Evolutionary conservation across 176 grass and related monocot genomes (phyloP).

Genomic region (Eragrostis curvula): DNA sequence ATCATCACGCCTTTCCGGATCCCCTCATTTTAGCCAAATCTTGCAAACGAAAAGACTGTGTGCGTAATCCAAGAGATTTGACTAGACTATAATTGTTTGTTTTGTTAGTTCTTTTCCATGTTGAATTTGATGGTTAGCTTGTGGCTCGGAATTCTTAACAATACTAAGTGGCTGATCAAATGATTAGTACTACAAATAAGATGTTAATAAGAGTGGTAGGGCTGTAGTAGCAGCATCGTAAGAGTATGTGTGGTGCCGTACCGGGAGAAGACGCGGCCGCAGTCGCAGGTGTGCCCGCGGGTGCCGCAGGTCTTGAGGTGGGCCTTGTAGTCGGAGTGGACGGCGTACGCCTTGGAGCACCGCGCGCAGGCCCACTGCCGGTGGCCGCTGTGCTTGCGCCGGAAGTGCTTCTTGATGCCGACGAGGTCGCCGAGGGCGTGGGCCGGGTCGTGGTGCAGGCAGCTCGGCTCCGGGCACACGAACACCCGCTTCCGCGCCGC

Average conservation of each 20-base stretch:
- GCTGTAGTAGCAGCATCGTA: too few relatives aligned
- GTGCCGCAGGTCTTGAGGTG: conserved; percentile 94
- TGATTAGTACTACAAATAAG: background rate
- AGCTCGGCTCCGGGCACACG: conserved; percentile 91
- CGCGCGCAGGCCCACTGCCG: conserved; percentile 76
- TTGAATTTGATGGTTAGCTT: background rate
- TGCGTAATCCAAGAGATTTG: background rate
- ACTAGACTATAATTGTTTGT: conserved; percentile 9
- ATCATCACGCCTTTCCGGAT: conserved; percentile 59
- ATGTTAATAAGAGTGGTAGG: background rate
- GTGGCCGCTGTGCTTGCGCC: conserved; percentile 84
- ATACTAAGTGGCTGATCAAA: background rate
- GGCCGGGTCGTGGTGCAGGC: conserved; percentile 83
- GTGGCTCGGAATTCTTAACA: too few relatives aligned
- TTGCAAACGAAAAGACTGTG: conserved; percentile 6
- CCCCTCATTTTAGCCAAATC: conserved; percentile 16
- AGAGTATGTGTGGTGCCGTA: conserved; percentile 30
- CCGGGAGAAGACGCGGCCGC: conserved; percentile 89
- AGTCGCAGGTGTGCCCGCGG: conserved; percentile 82
- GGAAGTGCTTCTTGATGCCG: conserved; percentile 96
- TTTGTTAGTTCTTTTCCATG: background rate
- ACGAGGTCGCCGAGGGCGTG: conserved; percentile 74
- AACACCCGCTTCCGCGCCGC: conserved; percentile 81
- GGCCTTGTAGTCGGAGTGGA: conserved; percentile 92
- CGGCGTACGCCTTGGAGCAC: conserved; percentile 94